Base-by-base conservation (phyloP, 192 early-diverging fungal species). In the Coemansia sp. region DNA sequence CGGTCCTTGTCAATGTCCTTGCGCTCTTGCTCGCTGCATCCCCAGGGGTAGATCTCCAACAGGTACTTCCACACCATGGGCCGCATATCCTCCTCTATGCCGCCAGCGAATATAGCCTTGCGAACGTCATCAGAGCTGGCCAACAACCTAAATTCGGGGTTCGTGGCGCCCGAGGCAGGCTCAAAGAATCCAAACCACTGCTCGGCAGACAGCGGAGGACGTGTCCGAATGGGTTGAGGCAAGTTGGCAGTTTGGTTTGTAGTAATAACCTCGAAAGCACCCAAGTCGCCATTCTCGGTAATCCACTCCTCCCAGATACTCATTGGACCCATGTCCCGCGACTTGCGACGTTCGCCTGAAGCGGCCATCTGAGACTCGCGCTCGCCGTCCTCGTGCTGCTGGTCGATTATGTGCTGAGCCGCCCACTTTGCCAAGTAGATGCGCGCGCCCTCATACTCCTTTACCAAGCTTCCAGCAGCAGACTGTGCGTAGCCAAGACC, bases 1-100 rank as follows among this genome's bases (percentile, higher is more conserved):
- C 72, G 75, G 43, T 34, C 67, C 79, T 66, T 85, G 91, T 77
- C 75, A 18, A 94, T 86, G 6, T 73, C 77, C 2, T 85, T 73
- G 59, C 96, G 90, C 77, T 95, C 91, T 11, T 68, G 80, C 33
- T 92, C 90, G 24, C 90, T 92, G 7, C 91, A 93, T 29, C 86
- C 75, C 94, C 94, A 99, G 13, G 93, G 87, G 72, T 93, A 96
- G 5, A 98, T 86, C 15, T 86, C 87, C 38, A 95, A 76, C 59
- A 99, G 84, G 71, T 93, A 99, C 66, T 94, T 92, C 96, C 96
- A 98, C 10, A 94, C 94, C 31, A 93, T 86, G 8, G 90, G 87
- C 22, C 95, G 87, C 49, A 95, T 88, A 46, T 91, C 90, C 59
- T 89, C 86, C 36, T 94, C 92, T 2, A 98, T 84, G 6, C 97